Percentiles rank a stretch among this genome's conserved stretches.
Conservation (phyloP, 352 stramenopile species). For the Pythium apleroticum region DNA sequence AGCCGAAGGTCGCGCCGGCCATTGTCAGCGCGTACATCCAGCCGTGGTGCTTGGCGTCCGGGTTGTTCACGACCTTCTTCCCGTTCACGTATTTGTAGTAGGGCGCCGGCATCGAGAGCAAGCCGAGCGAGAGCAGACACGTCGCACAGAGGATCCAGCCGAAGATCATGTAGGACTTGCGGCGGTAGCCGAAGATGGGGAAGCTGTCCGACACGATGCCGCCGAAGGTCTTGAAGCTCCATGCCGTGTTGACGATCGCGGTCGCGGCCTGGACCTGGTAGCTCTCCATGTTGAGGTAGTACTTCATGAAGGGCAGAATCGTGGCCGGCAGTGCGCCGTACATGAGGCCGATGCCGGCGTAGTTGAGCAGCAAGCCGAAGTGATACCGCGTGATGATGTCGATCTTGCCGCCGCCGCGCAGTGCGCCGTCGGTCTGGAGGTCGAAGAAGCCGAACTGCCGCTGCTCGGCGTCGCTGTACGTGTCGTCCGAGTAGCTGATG, state of each 20-base stretch:
- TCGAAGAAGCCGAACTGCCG: conserved; percentile 62
- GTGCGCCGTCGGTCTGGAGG: conserved; percentile 58
- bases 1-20: conserved; percentile 79
- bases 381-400: conserved; percentile 42
- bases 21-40: conserved; percentile 73
- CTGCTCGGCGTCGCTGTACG: conserved; percentile 32
- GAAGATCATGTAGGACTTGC: conserved; percentile 67
- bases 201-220: conserved; percentile 67
- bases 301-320: conserved; percentile 53
- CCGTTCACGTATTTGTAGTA: conserved; percentile 25
- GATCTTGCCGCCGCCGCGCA: conserved; percentile 56
- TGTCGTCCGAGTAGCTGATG: conserved; percentile 33
- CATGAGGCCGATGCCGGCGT: conserved; percentile 60
- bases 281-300: conserved; percentile 63
- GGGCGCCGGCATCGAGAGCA: conserved; percentile 23
- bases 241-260: conserved; percentile 57
- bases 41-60: conserved; percentile 26
- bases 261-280: conserved; percentile 55
- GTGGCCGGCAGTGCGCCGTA: conserved; percentile 65
- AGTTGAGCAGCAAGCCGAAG: conserved; percentile 71
- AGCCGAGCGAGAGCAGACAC: conserved; percentile 40
- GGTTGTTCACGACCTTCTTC: conserved; percentile 23
- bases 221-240: conserved; percentile 66
- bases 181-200: conserved; percentile 53
- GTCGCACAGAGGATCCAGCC: conserved; percentile 50